These are phyloP conservation scores for Tuber microsphaerosporum DNA, from an alignment of 495 filamentous ascomycete species.

Conservation along the genomic window DNA sequence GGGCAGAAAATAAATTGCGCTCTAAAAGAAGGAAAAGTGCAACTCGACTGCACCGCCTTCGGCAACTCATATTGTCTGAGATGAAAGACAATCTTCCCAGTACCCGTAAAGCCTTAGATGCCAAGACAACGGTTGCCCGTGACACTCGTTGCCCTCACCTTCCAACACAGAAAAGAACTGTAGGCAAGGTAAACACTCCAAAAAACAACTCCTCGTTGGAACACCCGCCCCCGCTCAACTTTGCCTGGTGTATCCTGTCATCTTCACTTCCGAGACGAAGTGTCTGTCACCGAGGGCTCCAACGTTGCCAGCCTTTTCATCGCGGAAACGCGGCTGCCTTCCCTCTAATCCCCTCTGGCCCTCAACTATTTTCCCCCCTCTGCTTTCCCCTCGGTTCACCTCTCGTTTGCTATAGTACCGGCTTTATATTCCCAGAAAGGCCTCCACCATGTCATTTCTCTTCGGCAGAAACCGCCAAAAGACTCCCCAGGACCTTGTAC, in stretches of 20 bases:
- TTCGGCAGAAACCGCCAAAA: slow-evolving; percentile 63
- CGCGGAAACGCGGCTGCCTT: neutral
- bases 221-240: slow-evolving; percentile 14
- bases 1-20: no score
- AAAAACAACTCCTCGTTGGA: slow-evolving; percentile 14
- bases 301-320: neutral
- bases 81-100: neutral
- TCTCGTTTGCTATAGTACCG: slow-evolving; percentile 4
- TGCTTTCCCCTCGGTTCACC: slow-evolving; percentile 3
- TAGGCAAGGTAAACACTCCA: slow-evolving; percentile 11
- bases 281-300: neutral
- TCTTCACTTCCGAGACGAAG: neutral
- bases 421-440: neutral
- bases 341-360: neutral
- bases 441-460: slow-evolving; percentile 72
- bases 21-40: no score
- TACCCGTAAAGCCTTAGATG: neutral
- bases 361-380: neutral
- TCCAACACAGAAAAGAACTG: neutral
- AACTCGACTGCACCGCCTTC: no score
- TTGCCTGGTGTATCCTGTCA: neutral
- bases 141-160: neutral
- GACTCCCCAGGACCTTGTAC: slow-evolving; percentile 51
- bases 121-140: neutral
- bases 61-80: no score